Evolutionary conservation across 805 yeast species (phyloP), one percentile per base, ranked within the genome.

Genomic region (Zygoascus bituminiphila): DNA sequence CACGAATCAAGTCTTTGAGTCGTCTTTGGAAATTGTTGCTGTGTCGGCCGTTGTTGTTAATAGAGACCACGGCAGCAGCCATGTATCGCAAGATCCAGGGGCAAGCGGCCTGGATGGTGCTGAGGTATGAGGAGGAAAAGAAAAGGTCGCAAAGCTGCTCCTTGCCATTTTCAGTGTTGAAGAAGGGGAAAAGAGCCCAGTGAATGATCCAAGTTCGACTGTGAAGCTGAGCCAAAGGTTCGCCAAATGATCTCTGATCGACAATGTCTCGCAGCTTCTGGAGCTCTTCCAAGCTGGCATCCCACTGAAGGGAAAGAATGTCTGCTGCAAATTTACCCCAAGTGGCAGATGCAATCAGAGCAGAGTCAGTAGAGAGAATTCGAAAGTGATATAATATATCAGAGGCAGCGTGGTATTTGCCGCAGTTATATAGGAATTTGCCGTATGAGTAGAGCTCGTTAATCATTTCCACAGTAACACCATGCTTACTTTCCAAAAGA

Each of bases 71-170:
- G n/a, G 83, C 82, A 24, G 77, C 82, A 22, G 78, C 75, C 48
- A 82, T 62, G 60, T 82, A 82, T 58, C 87, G 74, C 54, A 81
- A 62, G 44, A 82, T 68, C 88, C 88, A 82, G 19, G 87, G 88
- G 59, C 81, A 75, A 7, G 83, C 71, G 26, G 84, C 83, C 65
- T 82, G 86, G 60, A 81, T 81, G 2, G 85, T 75, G 50, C 81
- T 76, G 51, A 81, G 64, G 62, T 79, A 79, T 6, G 82, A 76
- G 4, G 82, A 74, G 15, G 78, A 68, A 60, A 79, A 73, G 62
- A 78, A 78, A 46, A 78, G 60, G 53, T 82, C 86, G 49, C 75
- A 69, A 50, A 82, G 65, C 41, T 70, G 69, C 47, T 77, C 82
- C 25, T 72, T 59, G 8, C 82, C 82, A 48, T 71, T 68, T 47